These are phyloP conservation scores for Pestalotiopsis sp. DNA, from an alignment of 2,329 filamentous ascomycete species.

Conservation along the genomic window DNA sequence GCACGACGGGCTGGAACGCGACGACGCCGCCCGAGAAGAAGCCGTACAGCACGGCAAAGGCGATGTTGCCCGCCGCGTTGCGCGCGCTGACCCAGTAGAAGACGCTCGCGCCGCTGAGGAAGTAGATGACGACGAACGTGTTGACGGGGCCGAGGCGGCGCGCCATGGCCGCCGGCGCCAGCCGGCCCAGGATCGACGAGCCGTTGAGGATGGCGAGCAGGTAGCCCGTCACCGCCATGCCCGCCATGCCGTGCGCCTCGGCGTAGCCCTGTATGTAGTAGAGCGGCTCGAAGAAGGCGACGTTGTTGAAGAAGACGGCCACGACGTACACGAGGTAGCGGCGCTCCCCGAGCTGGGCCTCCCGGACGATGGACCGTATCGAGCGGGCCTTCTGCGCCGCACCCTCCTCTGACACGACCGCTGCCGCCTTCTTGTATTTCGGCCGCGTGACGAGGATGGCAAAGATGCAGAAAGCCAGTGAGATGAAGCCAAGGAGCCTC, in stretches of 20 bases:
- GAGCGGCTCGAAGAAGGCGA: slow-evolving; percentile 7
- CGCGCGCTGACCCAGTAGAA: slow-evolving; percentile 10
- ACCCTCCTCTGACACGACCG: neutral
- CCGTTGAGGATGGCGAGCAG: slow-evolving; percentile 8
- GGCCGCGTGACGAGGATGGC: slow-evolving; percentile 6
- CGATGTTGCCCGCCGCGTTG: slow-evolving; percentile 2
- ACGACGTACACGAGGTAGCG: slow-evolving; percentile 4
- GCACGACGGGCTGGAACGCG: slow-evolving; percentile 3
- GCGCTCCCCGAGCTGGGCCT: neutral
- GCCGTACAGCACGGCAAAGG: slow-evolving; percentile 6
- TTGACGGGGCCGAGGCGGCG: slow-evolving; percentile 1
- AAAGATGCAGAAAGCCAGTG: slow-evolving; percentile 1
- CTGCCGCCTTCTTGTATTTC: neutral
- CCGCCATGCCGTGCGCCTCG: neutral
- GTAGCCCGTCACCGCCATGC: slow-evolving; percentile 1
- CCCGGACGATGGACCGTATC: neutral
- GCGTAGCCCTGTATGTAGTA: slow-evolving; percentile 5
- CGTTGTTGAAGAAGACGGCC: slow-evolving; percentile 8
- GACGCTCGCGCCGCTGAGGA: neutral
- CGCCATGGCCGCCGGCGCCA: slow-evolving; percentile 1
- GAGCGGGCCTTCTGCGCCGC: neutral
- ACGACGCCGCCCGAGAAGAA: slow-evolving; percentile 7
- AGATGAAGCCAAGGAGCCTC: slow-evolving; percentile 7
- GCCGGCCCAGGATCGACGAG: slow-evolving; percentile 3
- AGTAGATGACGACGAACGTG: neutral